These are phyloP conservation scores for Ogataea siamensis DNA, from an alignment of 805 yeast genomes.

Conservation along the genomic window DNA sequence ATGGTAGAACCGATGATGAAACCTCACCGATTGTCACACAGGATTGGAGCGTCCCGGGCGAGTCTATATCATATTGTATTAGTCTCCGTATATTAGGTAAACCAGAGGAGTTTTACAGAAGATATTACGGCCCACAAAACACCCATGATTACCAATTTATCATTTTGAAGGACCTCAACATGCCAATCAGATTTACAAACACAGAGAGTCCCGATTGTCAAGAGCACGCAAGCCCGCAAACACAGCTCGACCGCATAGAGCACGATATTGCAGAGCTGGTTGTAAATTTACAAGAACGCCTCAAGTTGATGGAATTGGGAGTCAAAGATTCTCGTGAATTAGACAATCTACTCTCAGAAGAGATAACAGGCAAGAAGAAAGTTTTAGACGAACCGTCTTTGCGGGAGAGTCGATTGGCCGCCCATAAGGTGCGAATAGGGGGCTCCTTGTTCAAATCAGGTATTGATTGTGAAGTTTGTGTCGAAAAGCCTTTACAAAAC, in stretches of 20 bases:
- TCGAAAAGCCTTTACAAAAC: too few species aligned
- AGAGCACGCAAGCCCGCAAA: not conserved
- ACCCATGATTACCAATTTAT: not conserved
- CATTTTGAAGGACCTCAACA: not conserved
- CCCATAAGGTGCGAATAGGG: not conserved
- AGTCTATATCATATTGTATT: too few species aligned
- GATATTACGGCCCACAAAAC: too few species aligned
- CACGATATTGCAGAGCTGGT: not conserved
- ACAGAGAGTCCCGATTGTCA: not conserved
- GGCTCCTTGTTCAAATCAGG: not conserved
- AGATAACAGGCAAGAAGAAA: not conserved
- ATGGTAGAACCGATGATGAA: not conserved
- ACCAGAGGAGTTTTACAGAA: too few species aligned
- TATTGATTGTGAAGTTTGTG: not conserved
- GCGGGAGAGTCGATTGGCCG: too few species aligned
- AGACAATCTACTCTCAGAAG: not conserved
- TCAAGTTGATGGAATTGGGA: not conserved
- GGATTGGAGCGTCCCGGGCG: too few species aligned
- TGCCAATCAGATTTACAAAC: not conserved
- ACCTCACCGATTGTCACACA: not conserved
- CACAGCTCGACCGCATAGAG: not conserved
- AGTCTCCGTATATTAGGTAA: too few species aligned
- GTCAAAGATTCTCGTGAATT: not conserved
- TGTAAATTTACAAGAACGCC: not conserved
- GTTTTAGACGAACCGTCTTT: too few species aligned